These are phyloP conservation scores for Chalciporus sphaerocephalus DNA, from an alignment of 768 basidiomycete species.

Conservation along the genomic window DNA sequence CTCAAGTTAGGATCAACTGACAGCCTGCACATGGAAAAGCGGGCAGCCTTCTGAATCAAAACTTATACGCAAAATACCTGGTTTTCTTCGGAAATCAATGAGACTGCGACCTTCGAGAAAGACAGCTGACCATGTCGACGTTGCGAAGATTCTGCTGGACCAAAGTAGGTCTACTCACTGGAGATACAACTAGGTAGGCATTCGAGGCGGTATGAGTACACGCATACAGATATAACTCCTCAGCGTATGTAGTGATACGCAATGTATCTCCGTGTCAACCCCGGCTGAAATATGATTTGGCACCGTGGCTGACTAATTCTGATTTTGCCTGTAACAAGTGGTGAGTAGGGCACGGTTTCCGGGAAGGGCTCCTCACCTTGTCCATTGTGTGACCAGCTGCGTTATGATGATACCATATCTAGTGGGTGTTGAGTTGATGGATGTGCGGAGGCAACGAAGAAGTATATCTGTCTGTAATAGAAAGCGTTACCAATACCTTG, in stretches of 20 bases:
- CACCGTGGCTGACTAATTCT: slow-evolving; percentile 79
- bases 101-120: no score
- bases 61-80: no score
- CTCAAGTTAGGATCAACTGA: no score
- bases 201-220: slow-evolving; percentile 18
- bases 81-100: no score
- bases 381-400: slow-evolving; percentile 86
- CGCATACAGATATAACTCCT: slow-evolving; percentile 3
- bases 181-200: no score
- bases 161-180: no score
- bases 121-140: no score
- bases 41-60: no score
- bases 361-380: slow-evolving; percentile 48
- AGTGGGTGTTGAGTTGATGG: slow-evolving; percentile 8
- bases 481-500: slow-evolving; percentile 80
- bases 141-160: no score
- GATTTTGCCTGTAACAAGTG: slow-evolving; percentile 59
- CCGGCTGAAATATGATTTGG: slow-evolving; percentile 83
- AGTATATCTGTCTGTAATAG: slow-evolving; percentile 70
- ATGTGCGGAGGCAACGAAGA: slow-evolving; percentile 13
- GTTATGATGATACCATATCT: slow-evolving; percentile 77
- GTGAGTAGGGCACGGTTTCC: slow-evolving; percentile 5
- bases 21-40: no score
- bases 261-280: slow-evolving; percentile 43
- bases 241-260: slow-evolving; percentile 7